These are phyloP conservation scores for Euphorbia schlechtendalii DNA, from an alignment of 441 rosid genomes.

Conservation along the genomic window DNA sequence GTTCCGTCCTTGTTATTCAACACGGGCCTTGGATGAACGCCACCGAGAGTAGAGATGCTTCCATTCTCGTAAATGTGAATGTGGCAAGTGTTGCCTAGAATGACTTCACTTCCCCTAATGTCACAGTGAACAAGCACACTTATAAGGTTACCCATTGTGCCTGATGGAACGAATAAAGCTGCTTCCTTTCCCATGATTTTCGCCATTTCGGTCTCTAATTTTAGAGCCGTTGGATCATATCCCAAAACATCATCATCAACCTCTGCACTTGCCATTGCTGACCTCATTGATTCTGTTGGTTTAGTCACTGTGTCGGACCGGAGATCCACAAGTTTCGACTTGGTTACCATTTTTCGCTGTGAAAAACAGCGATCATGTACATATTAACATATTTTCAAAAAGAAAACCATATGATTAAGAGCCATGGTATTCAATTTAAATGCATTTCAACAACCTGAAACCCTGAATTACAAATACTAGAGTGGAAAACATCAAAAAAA, in stretches of 20 bases:
- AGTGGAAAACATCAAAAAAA: not conserved
- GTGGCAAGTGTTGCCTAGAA: slow-evolving; percentile 80
- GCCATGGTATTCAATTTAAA: not conserved
- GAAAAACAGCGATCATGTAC: slow-evolving; percentile 9
- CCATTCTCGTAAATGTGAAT: slow-evolving; percentile 87
- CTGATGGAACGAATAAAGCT: slow-evolving; percentile 82
- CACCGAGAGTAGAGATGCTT: slow-evolving; percentile 76
- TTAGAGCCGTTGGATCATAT: slow-evolving; percentile 60
- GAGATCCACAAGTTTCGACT: slow-evolving; percentile 77
- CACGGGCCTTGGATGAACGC: slow-evolving; percentile 85
- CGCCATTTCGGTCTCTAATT: slow-evolving; percentile 65
- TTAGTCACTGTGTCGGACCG: slow-evolving; percentile 89
- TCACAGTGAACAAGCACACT: slow-evolving; percentile 91
- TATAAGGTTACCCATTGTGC: slow-evolving; percentile 92
- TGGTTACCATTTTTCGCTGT: slow-evolving; percentile 49
- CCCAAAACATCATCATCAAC: slow-evolving; percentile 89
- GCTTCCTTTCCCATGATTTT: slow-evolving; percentile 77
- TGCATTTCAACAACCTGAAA: not conserved
- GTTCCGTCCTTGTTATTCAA: slow-evolving; percentile 82
- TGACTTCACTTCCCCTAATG: slow-evolving; percentile 82
- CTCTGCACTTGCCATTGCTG: slow-evolving; percentile 85
- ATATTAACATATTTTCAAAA: not conserved
- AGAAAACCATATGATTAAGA: too few species aligned
- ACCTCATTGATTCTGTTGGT: slow-evolving; percentile 86
- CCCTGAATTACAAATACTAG: slow-evolving; percentile 6